These are phyloP conservation scores for Eucalyptus guilfoylei DNA, from an alignment of 345 rosid species.

Conservation along the genomic window DNA sequence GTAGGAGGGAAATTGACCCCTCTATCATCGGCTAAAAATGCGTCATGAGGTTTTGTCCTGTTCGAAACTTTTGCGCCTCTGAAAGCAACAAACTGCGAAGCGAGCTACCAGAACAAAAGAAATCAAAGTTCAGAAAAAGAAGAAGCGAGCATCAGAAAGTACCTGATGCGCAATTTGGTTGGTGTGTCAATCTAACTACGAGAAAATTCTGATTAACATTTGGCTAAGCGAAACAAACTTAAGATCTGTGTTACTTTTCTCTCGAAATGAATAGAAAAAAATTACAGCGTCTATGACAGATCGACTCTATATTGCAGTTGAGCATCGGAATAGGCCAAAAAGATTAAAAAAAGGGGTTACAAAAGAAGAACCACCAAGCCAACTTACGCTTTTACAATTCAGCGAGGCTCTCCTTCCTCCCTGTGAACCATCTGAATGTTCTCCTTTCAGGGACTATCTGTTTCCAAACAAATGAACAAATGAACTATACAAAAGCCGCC, in stretches of 20 bases:
- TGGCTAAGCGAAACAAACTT: not conserved
- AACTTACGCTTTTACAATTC: not conserved
- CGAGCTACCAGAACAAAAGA: not conserved
- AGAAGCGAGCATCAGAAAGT: not conserved
- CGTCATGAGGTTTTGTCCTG: not conserved
- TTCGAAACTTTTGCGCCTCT: not conserved
- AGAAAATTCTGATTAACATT: not conserved
- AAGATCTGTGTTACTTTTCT: not conserved
- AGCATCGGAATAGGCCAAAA: not conserved
- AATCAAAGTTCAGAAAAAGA: not conserved
- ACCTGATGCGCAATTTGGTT: not conserved
- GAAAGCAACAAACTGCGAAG: not conserved
- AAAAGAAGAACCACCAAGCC: not conserved
- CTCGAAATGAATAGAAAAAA: not conserved
- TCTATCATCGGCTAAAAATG: not conserved
- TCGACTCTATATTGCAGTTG: not conserved
- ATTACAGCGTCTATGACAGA: not conserved
- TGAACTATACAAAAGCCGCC: slow-evolving; percentile 39
- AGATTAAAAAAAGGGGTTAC: not conserved
- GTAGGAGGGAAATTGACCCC: not conserved
- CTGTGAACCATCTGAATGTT: not conserved
- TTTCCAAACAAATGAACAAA: slow-evolving; percentile 51
- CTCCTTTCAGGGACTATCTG: slow-evolving; percentile 11
- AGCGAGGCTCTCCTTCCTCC: slow-evolving; percentile 4
- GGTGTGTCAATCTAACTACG: not conserved